Conservation (phyloP, 352 stramenopile genomes). For the Blastocystis sp. region DNA sequence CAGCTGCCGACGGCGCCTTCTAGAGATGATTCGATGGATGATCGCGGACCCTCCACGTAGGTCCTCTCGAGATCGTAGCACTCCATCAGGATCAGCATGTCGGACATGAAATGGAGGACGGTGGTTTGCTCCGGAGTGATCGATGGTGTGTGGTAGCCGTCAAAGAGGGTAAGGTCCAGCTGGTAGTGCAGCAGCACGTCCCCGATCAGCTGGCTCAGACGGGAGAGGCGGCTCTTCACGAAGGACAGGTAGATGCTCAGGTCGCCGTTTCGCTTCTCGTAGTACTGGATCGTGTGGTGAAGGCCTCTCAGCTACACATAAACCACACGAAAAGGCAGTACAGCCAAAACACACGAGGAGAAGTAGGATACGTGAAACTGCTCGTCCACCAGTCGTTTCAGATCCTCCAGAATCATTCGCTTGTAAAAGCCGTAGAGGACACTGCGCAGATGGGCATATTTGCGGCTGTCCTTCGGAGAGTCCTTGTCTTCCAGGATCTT, state of each 20-base stretch:
- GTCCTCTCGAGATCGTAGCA: not conserved
- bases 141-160: not conserved
- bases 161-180: not conserved
- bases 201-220: not conserved
- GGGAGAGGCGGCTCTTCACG: not conserved
- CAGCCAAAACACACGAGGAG: not conserved
- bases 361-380: not conserved
- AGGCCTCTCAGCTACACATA: slow-evolving; percentile 1
- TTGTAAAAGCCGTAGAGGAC: slow-evolving; percentile 11
- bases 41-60: not conserved
- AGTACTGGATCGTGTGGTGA: slow-evolving; percentile 9
- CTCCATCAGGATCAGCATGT: slow-evolving; percentile 25
- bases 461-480: slow-evolving; percentile 31
- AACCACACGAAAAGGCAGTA: not conserved
- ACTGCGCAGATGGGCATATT: slow-evolving; percentile 13
- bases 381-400: not conserved
- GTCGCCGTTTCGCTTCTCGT: not conserved
- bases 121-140: not conserved
- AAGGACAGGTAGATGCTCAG: not conserved
- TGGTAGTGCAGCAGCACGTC: not conserved
- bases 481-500: slow-evolving; percentile 21
- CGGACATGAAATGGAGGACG: not conserved
- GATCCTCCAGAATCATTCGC: slow-evolving; percentile 20
- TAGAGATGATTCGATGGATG: not conserved
- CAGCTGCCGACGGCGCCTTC: not conserved